Evolutionary conservation across 2,329 filamentous ascomycete species (phyloP).

Genomic region (Cytospora leucostoma): DNA sequence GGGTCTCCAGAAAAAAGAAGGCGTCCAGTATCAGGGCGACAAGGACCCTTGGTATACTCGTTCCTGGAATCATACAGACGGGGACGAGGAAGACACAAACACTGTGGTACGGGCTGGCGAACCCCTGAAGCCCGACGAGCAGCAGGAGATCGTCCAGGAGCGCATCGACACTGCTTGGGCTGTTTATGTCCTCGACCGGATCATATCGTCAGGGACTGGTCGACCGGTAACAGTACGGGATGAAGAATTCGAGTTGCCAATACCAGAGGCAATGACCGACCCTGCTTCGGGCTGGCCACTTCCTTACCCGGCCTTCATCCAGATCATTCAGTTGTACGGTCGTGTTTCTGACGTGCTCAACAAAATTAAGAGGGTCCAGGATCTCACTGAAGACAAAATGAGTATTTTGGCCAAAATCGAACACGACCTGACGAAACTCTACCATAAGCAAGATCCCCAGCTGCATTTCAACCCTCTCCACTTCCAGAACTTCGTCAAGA

Average conservation of each 20-base stretch:
- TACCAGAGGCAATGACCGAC: conserved; percentile 55
- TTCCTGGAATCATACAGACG: conserved; percentile 43
- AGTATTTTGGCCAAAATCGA: conserved; percentile 76
- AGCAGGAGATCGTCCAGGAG: conserved; percentile 73
- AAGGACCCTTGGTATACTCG: conserved; percentile 53
- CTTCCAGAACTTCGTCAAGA: conserved; percentile 81
- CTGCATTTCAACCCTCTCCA: conserved; percentile 84
- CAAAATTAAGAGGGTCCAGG: conserved; percentile 71
- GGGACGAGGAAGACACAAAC: conserved; percentile 26
- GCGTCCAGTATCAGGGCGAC: conserved; percentile 63
- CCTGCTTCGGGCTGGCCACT: conserved; percentile 69
- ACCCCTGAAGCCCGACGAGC: conserved; percentile 50
- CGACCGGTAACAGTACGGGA: conserved; percentile 81
- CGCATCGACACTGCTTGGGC: conserved; percentile 88
- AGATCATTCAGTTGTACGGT: conserved; percentile 84
- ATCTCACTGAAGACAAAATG: conserved; percentile 75
- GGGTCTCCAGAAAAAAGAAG: conserved; percentile 79
- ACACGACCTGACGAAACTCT: conserved; percentile 68
- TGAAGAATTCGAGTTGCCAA: conserved; percentile 79
- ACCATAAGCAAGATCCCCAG: conserved; percentile 72
- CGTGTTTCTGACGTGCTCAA: conserved; percentile 83
- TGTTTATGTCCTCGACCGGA: conserved; percentile 82
- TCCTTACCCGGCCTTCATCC: conserved; percentile 77
- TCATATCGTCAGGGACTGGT: conserved; percentile 85
- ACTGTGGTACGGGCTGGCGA: conserved; percentile 33